Conservation (phyloP, 129 eudicot genomes). For the Saposhnikovia divaricata region DNA sequence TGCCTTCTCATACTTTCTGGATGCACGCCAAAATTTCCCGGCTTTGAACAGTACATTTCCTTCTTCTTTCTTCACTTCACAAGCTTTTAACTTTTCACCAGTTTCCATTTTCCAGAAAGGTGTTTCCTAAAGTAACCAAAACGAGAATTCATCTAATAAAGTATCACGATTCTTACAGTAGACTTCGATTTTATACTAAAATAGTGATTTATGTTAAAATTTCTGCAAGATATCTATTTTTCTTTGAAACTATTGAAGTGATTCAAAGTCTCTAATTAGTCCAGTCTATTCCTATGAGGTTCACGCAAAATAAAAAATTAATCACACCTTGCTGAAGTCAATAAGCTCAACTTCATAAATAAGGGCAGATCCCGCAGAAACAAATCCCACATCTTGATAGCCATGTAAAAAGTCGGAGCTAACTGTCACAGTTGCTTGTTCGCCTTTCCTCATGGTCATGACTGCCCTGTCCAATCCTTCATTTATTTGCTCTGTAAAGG, state of each 20-base stretch:
- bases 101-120: slow-evolving; percentile 63
- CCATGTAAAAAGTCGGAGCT: slow-evolving; percentile 33
- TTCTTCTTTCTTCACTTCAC: slow-evolving; percentile 45
- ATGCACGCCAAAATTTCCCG: slow-evolving; percentile 52
- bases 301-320: neutral
- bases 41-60: slow-evolving; percentile 58
- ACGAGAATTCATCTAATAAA: neutral
- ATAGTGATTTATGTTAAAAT: neutral
- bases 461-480: slow-evolving; percentile 63
- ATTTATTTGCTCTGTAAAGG: slow-evolving; percentile 43
- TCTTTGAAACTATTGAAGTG: neutral
- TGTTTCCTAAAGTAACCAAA: slow-evolving; percentile 38
- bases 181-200: neutral
- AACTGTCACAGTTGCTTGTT: slow-evolving; percentile 44
- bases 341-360: slow-evolving; percentile 45
- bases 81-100: slow-evolving; percentile 49
- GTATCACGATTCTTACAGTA: neutral
- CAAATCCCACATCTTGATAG: slow-evolving; percentile 14
- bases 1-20: slow-evolving; percentile 71
- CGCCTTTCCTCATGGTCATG: slow-evolving; percentile 70
- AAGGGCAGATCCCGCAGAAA: slow-evolving; percentile 17
- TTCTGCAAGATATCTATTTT: neutral
- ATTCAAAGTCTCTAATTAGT: neutral
- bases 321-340: slow-evolving; percentile 56
- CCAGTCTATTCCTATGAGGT: neutral